phyloP scores from a whole-genome alignment of 768 basidiomycete species.

The Hypsizygus marmoreus region DNA sequence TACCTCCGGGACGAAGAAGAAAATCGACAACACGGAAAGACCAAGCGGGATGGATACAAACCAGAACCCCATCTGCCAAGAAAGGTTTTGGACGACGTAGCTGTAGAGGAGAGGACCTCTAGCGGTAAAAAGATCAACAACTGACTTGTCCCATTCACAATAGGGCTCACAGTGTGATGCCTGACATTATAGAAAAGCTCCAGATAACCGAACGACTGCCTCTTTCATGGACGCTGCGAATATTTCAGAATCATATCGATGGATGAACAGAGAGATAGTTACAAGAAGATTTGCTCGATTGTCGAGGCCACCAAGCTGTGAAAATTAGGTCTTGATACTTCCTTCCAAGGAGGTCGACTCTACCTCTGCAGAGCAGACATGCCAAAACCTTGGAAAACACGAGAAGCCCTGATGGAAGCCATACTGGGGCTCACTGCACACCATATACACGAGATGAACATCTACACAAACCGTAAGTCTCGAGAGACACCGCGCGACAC shows the following conservation, averaged over 20 bases:
- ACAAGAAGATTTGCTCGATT: constrained; percentile 46
- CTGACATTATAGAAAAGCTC: constrained; percentile 46
- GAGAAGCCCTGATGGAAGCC: constrained; percentile 40
- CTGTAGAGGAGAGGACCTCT: constrained; percentile 47
- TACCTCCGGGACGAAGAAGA: constrained; percentile 48
- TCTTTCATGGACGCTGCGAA: constrained; percentile 41
- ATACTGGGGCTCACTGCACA: constrained; percentile 43
- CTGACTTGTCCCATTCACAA: not conserved
- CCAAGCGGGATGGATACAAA: constrained; percentile 46
- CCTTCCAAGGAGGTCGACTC: not conserved
- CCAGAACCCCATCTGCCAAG: constrained; percentile 50
- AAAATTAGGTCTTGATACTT: not conserved
- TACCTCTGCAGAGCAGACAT: constrained; percentile 46
- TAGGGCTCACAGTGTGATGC: constrained; percentile 38
- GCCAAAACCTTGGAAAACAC: constrained; percentile 48
- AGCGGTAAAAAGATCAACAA: not conserved
- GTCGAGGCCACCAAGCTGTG: constrained; percentile 44
- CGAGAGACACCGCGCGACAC: too few relatives aligned
- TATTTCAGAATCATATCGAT: not conserved
- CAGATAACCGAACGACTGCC: constrained; percentile 45
- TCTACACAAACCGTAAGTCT: too few relatives aligned
- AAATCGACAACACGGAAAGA: constrained; percentile 34
- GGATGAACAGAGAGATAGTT: not conserved
- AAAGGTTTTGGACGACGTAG: constrained; percentile 44
- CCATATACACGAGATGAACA: constrained; percentile 49